A percentile compares a stretch with the other conserved stretches of the same genome.
phyloP scores from a whole-genome alignment of 208 protist genomes.

The Crithidia thermophila region DNA sequence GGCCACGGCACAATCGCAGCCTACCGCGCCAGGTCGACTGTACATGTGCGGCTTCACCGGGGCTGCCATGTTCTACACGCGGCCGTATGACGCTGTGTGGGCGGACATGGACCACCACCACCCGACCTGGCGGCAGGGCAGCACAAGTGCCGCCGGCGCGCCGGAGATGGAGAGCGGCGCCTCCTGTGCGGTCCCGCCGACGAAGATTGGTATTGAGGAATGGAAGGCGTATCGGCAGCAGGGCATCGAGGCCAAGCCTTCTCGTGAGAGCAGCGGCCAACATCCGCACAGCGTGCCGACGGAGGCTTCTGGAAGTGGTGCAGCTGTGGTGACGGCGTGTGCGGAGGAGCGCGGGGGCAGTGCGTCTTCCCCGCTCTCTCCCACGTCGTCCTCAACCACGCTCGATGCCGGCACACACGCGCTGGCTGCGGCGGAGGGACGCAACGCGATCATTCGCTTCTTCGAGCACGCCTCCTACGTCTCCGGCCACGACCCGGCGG shows the following conservation, averaged over 20 bases:
- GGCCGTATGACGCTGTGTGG: conserved; percentile 16
- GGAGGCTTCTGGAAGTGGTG: too few species aligned
- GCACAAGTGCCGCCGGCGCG: not conserved
- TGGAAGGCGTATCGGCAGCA: conserved; percentile 46
- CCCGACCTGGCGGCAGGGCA: conserved; percentile 21
- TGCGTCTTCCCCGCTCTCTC: not conserved
- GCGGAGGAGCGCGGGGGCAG: too few species aligned
- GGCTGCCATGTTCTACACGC: conserved; percentile 48
- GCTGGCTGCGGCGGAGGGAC: conserved; percentile 33
- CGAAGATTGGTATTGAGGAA: conserved; percentile 47
- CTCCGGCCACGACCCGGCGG: conserved; percentile 23
- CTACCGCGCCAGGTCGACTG: conserved; percentile 29
- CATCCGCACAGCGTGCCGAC: not conserved
- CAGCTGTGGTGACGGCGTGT: too few species aligned
- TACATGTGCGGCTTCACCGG: conserved; percentile 71
- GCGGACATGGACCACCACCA: conserved; percentile 23
- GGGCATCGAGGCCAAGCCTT: not conserved
- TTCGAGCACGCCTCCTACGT: conserved; percentile 50
- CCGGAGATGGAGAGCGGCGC: too few species aligned
- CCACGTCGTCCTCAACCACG: conserved; percentile 24
- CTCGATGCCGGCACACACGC: conserved; percentile 12
- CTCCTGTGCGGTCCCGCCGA: conserved; percentile 19
- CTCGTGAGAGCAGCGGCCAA: not conserved
- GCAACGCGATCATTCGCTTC: conserved; percentile 47
- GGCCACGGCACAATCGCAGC: not conserved